Evolutionary conservation across 2,329 filamentous ascomycete genomes (phyloP), one percentile per base, ranked within the genome.

Genomic region (Macrophomina phaseolina): DNA sequence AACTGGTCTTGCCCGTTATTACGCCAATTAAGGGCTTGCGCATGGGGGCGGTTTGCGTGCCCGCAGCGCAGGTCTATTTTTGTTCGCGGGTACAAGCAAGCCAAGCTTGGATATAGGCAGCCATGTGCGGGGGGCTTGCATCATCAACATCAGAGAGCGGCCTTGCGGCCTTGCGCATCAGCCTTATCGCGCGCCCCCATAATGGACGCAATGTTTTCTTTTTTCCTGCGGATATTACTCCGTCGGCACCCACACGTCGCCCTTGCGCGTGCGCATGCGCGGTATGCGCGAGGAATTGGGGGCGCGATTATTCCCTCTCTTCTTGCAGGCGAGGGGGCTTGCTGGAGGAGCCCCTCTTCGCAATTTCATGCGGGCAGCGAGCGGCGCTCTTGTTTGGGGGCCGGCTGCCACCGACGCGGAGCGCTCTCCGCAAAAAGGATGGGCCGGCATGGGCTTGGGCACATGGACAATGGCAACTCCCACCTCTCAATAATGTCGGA

Each of bases 61-160:
- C 55, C 52, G 52, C 32, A 14, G 32, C 14, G 23, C 12, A 23
- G 52, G 28, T 49, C 58, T 62, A 62, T 62, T 62, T 62, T 49
- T 23, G 58, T 23, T 34, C 38, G 14, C 1, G 1, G 18, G 3
- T 8, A 40, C 18, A 34, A 14, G 56, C 28, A 18, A 48, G 30
- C 30, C 12, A 34, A 9, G 14, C 30, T 11, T 18, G 42, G 12
- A 14, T 16, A 55, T 46, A 61, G 28, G 16, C 58, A 62, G 23
- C 58, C 58, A 18, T 62, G 58, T 28, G 58, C 30, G 58, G 58
- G 58, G 23, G 53, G 36, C 58, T 18, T 61, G 42, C 56, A 61
- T 16, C 52, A 56, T 38, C 55, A 62, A 48, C 58, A 62, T 8
- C 52, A 38, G 38, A 12, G 8, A 45, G 32, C 34, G 32, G 28